phyloP scores from a whole-genome alignment of 2,329 filamentous ascomycete genomes.

The Xylariaceae sp. region DNA sequence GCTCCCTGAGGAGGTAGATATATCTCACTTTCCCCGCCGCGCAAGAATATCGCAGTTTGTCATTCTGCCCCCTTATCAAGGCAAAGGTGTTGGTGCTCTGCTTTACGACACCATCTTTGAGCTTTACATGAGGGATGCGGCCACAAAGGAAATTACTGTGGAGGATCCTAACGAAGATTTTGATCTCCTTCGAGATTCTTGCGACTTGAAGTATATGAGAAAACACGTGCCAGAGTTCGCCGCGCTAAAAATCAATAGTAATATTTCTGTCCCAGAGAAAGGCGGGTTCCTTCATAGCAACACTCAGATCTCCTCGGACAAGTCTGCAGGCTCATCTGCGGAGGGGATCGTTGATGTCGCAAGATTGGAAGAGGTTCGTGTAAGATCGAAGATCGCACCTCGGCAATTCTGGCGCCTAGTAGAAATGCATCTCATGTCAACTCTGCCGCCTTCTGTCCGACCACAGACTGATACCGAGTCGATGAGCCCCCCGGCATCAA shows the following conservation, averaged over 20 bases:
- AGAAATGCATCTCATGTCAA: constrained; percentile 69
- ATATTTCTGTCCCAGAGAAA: constrained; percentile 45
- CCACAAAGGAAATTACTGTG: constrained; percentile 79
- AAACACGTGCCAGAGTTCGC: constrained; percentile 53
- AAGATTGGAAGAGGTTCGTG: constrained; percentile 53
- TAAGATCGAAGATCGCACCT: constrained; percentile 64
- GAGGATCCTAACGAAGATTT: constrained; percentile 91
- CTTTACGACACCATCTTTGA: constrained; percentile 79
- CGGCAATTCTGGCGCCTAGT: constrained; percentile 72
- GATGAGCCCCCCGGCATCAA: constrained; percentile 37
- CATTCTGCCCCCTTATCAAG: constrained; percentile 82
- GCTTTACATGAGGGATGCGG: constrained; percentile 60
- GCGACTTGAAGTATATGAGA: constrained; percentile 64
- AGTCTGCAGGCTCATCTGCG: constrained; percentile 26
- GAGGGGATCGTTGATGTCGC: constrained; percentile 54
- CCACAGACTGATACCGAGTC: constrained; percentile 40
- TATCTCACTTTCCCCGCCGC: constrained; percentile 65
- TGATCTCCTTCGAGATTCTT: constrained; percentile 72
- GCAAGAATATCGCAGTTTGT: constrained; percentile 90
- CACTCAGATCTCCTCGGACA: constrained; percentile 29
- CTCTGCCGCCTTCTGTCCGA: constrained; percentile 53
- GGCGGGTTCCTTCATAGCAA: constrained; percentile 35
- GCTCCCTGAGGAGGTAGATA: constrained; percentile 41
- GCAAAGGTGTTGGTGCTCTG: constrained; percentile 69
- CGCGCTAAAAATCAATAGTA: constrained; percentile 51